A percentile compares a stretch with the other conserved stretches of the same genome.
These are phyloP conservation scores for Colletotrichum tropicicola DNA, from an alignment of 2,329 filamentous ascomycete species.

Conservation along the genomic window DNA sequence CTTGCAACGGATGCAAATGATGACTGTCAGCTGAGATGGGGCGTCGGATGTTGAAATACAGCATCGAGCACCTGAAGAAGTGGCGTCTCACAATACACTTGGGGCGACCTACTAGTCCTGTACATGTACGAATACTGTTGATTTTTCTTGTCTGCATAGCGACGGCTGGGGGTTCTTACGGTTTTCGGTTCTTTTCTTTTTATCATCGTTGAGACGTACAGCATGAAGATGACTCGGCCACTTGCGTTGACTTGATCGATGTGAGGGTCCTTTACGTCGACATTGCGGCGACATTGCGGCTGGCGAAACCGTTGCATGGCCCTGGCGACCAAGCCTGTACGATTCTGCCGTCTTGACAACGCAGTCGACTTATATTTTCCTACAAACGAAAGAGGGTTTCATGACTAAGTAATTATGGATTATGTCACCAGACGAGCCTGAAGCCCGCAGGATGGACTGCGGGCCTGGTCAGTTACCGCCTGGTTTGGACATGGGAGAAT, in stretches of 20 bases:
- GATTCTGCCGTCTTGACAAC: background rate
- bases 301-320: background rate
- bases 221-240: slow-evolving; percentile 23
- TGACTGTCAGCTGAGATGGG: slow-evolving; percentile 64
- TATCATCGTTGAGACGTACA: slow-evolving; percentile 19
- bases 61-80: background rate
- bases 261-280: background rate
- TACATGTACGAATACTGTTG: slow-evolving; percentile 34
- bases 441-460: background rate
- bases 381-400: background rate
- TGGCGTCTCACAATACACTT: background rate
- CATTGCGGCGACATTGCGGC: background rate
- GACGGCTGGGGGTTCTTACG: slow-evolving; percentile 27
- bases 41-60: background rate
- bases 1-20: slow-evolving; percentile 68
- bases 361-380: slow-evolving; percentile 3
- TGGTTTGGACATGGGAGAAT: slow-evolving; percentile 13
- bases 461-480: background rate
- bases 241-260: background rate
- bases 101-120: background rate
- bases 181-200: slow-evolving; percentile 8
- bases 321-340: background rate
- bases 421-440: background rate
- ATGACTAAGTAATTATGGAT: slow-evolving; percentile 16
- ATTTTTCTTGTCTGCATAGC: slow-evolving; percentile 34